Conservation (phyloP, 345 rosid species). For the Brassica nigra region DNA sequence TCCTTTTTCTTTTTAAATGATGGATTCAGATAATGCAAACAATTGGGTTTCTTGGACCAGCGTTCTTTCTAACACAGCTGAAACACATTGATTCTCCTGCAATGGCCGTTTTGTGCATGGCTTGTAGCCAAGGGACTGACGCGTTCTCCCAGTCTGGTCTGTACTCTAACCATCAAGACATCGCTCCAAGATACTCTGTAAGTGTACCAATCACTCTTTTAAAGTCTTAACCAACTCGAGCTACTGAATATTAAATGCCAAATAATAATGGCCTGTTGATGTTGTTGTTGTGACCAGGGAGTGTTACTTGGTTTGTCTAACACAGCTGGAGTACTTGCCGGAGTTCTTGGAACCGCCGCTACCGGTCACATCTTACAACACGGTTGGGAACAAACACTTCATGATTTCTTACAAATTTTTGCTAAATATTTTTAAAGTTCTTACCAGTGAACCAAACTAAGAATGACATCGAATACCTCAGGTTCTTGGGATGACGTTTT, state of each 20-base stretch:
- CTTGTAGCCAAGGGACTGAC: conserved; percentile 96
- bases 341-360: conserved; percentile 92
- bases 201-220: conserved; percentile 33
- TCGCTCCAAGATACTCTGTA: conserved; percentile 94
- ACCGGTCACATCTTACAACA: conserved; percentile 94
- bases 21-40: conserved; percentile 85
- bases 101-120: conserved; percentile 56
- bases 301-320: conserved; percentile 90
- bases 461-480: conserved; percentile 32
- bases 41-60: conserved; percentile 95
- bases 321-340: conserved; percentile 93
- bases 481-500: conserved; percentile 98
- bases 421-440: background rate
- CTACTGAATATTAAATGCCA: background rate
- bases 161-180: conserved; percentile 95
- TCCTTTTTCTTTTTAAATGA: background rate
- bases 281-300: conserved; percentile 52
- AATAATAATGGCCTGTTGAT: background rate
- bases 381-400: conserved; percentile 48
- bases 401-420: background rate
- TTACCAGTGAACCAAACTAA: background rate
- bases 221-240: background rate
- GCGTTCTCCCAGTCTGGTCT: conserved; percentile 97
- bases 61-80: conserved; percentile 91
- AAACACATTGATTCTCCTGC: conserved; percentile 90